Conservation (phyloP, 257 asterid species). For the Coffea eugenioides region DNA sequence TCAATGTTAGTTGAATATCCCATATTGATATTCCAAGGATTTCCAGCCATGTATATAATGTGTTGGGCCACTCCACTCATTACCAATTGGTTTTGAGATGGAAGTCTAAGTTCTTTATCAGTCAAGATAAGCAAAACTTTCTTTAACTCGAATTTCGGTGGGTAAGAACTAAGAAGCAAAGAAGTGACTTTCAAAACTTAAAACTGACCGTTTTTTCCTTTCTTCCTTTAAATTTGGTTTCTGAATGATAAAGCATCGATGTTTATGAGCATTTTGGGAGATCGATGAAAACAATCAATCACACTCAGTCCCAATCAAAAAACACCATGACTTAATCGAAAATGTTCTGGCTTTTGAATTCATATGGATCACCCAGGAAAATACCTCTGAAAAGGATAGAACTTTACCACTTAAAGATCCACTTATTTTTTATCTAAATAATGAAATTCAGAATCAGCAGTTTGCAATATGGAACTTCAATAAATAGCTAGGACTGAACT, state of each 20-base stretch:
- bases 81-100: no score
- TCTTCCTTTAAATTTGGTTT: no score
- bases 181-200: not conserved
- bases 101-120: no score
- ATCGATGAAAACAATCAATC: not conserved
- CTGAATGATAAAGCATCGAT: not conserved
- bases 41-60: no score
- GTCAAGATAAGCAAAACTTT: not conserved
- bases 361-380: not conserved
- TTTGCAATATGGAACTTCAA: not conserved
- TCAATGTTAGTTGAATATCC: no score
- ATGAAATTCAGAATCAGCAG: not conserved
- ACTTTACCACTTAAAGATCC: not conserved
- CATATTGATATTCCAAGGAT: no score
- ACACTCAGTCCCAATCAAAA: not conserved
- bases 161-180: not conserved
- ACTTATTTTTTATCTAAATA: not conserved
- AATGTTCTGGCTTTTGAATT: not conserved
- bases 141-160: not conserved
- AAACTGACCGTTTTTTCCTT: not conserved
- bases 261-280: not conserved
- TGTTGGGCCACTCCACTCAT: no score
- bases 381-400: not conserved
- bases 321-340: not conserved
- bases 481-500: slow-evolving; percentile 21